These are phyloP conservation scores for Agapanthus africanus DNA, from an alignment of 106 monocot species.

Conservation along the genomic window DNA sequence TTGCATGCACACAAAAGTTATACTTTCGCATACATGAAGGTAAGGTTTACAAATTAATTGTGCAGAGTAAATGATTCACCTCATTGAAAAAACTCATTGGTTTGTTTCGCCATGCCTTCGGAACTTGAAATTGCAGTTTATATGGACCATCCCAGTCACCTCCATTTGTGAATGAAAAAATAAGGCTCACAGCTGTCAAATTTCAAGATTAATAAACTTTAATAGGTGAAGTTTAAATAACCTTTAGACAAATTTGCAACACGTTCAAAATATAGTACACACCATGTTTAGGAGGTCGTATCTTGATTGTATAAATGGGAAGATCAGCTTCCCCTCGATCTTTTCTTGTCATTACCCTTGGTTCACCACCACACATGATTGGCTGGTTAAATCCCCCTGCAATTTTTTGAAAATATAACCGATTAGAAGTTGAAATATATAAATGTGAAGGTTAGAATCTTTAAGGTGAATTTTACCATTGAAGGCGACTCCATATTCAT, in stretches of 20 bases:
- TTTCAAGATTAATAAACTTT: not conserved
- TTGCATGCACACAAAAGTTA: not conserved
- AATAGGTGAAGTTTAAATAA: not conserved
- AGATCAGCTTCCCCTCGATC: constrained; percentile 76
- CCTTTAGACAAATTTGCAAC: not conserved
- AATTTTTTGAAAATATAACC: constrained; percentile 8
- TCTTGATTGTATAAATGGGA: constrained; percentile 71
- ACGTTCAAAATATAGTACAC: constrained; percentile 10
- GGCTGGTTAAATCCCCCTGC: constrained; percentile 96
- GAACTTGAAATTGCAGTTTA: constrained; percentile 53
- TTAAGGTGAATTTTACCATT: constrained; percentile 40
- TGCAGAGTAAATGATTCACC: constrained; percentile 26
- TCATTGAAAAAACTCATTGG: constrained; percentile 75
- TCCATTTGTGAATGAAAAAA: constrained; percentile 96
- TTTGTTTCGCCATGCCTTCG: constrained; percentile 57
- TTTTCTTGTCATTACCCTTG: constrained; percentile 69
- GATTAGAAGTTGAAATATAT: not conserved
- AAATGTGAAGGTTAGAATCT: not conserved
- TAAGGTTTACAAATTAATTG: too few species aligned
- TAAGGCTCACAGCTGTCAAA: constrained; percentile 58
- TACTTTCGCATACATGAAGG: not conserved
- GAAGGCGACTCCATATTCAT: constrained; percentile 76
- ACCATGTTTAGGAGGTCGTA: constrained; percentile 74
- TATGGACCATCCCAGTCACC: constrained; percentile 85
- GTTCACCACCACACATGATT: constrained; percentile 89